Base-by-base conservation (phyloP, 805 yeast genomes). In the Millerozyma acaciae region DNA sequence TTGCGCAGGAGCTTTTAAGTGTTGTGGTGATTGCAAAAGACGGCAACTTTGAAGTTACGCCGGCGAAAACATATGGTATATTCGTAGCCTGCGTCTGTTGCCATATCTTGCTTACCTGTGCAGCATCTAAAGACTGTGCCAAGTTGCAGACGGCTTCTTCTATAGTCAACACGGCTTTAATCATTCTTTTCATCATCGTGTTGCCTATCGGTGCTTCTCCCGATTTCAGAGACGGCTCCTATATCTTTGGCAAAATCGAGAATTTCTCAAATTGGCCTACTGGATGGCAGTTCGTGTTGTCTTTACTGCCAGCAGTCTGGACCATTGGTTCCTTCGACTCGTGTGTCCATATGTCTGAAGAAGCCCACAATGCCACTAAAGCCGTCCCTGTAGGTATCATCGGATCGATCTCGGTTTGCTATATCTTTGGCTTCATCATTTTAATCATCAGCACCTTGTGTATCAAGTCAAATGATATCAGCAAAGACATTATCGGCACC, bases 221-320 rank as follows among this genome's bases (percentile, higher is more conserved):
- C 6, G 24, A 31, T 17, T 68, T 76, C 47, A 75, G 75, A 45
- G 55, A 62, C 23, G 82, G 75, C 12, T 40, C 50, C 6, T 78
- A 63, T 48, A 78, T 80, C 18, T 80, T 78, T 53, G 76, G 77
- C 19, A 53, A 68, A 26, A 68, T 66, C 34, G 58, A 68, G 14
- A 77, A 76, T 47, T 57, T 57, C 28, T 59, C 75, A 12, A 69
- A 64, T 26, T 79, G 83, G 77, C 68, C 77, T 7, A 57, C 53
- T 21, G 85, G 84, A 19, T 77, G 80, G 75, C 44, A 54, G 22
- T 57, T 54, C 37, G 33, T 50, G 14, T 36, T 45, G 8, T 46
- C 44, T 20, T 35, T 52, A 37, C 59, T 60, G 14, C 26, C 26
- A 23, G 53, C 57, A 2, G 51, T 56, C 37, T 55, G 62, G 63